Conservation (phyloP, 1,139 yeast species). For the Yamadazyma atlantica region DNA sequence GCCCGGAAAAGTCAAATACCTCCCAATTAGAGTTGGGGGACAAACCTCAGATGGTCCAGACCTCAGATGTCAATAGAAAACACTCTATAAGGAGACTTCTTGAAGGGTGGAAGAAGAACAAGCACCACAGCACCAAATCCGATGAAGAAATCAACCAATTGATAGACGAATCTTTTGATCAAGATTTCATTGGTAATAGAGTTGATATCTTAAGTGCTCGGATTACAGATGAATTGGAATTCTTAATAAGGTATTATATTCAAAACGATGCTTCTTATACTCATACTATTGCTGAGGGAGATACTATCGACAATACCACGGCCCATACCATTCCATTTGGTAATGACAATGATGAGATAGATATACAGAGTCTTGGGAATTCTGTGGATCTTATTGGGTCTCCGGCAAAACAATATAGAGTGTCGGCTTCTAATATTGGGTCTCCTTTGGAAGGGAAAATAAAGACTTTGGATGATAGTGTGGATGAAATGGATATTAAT, state of each 20-base stretch:
- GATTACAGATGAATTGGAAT: constrained; percentile 71
- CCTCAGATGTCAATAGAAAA: constrained; percentile 26
- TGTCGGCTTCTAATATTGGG: constrained; percentile 3
- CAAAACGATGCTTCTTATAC: constrained; percentile 20
- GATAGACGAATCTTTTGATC: constrained; percentile 13
- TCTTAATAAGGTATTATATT: constrained; percentile 37
- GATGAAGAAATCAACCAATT: constrained; percentile 14
- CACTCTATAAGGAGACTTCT: constrained; percentile 39
- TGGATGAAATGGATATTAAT: constrained; percentile 30
- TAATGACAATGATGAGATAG: constrained; percentile 17
- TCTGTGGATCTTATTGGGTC: constrained; percentile 15
- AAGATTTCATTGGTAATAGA: constrained; percentile 37
- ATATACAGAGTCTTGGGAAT: constrained; percentile 13
- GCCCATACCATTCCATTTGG: constrained; percentile 2
- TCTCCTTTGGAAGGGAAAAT: constrained; percentile 6
- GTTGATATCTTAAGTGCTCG: constrained; percentile 79
- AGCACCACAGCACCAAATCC: constrained; percentile 12
- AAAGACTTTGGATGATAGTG: constrained; percentile 3
- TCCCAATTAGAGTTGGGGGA: constrained; percentile 4
- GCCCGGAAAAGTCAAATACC: neutral
- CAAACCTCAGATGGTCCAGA: constrained; percentile 5
- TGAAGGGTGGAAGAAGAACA: constrained; percentile 41
- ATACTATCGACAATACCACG: constrained; percentile 15
- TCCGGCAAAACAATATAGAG: constrained; percentile 7
- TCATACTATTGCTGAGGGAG: constrained; percentile 26